Evolutionary conservation across 1,284 basidiomycete species (phyloP), one percentile per base, ranked within the genome.

Genomic region (Austroboletus niveus): DNA sequence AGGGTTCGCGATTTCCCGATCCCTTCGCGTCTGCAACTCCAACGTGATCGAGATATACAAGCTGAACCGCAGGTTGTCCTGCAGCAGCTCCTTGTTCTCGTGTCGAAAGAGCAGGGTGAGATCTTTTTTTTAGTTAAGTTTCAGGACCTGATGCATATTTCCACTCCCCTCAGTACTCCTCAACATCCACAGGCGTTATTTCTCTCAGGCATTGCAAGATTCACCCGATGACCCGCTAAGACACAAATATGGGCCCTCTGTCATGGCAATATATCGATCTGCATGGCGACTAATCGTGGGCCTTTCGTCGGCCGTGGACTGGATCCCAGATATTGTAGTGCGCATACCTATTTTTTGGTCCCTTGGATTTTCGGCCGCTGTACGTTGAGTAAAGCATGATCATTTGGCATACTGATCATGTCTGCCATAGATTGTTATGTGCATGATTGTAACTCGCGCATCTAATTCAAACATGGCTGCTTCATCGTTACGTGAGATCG

Each of bases 181-280:
- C 30, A 84, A 84, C 57, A 70, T 89, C 15, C 87, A 89, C 60
- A 75, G 85, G 34, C 73, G 78, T 22, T 87, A 85, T 62, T 85
- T 88, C 57, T 80, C 79, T 1, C 81, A 82, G 59, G 84, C 84
- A 0, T 63, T 89, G 22, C 77, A 78, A 43, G 84, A 86, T 40
- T 71, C 72, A 48, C 81, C 83, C 0, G 59, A 70, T 8, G 81
- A 87, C 53, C 70, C 81, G 7, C 66, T 84, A 42, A 74, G 73
- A 54, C 85, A 88, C 60, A 77, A 75, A 60, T 88, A 81, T 60
- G 75, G 80, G 0, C 80, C 82, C 0, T 89, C 87, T 1, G 81
- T 88, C 1, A 76, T 85, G 65, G 82, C 87, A 0, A 78, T 80
- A 17, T 88, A 85, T 66, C 81, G 84, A 6, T 85, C 83, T 10